These are phyloP conservation scores for Endocalyx cinctus DNA, from an alignment of 2,329 filamentous ascomycete species.

Conservation along the genomic window DNA sequence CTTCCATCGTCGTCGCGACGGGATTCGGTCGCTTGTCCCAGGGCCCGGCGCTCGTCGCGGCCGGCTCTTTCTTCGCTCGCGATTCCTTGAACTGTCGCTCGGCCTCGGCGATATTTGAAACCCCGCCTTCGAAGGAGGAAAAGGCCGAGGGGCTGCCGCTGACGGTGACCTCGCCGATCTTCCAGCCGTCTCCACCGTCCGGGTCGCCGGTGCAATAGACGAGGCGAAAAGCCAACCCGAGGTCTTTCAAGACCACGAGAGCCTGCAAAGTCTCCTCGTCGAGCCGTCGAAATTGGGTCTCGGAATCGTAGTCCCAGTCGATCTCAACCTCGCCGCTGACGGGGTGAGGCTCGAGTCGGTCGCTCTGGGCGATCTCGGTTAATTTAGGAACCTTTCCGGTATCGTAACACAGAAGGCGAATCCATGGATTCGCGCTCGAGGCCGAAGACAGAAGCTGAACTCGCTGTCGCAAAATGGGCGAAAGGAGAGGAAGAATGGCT, in stretches of 20 bases:
- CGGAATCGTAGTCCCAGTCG: constrained; percentile 61
- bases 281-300: constrained; percentile 60
- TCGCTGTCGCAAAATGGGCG: constrained; percentile 62
- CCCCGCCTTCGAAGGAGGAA: constrained; percentile 46
- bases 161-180: constrained; percentile 63
- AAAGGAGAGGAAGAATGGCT: constrained; percentile 54
- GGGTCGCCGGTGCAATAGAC: constrained; percentile 66
- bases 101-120: constrained; percentile 52
- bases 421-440: constrained; percentile 62
- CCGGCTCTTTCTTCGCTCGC: constrained; percentile 18
- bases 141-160: constrained; percentile 56
- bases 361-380: constrained; percentile 55
- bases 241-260: constrained; percentile 56
- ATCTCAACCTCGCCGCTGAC: constrained; percentile 76
- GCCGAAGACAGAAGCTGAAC: constrained; percentile 59
- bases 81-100: constrained; percentile 48
- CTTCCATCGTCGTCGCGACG: constrained; percentile 7
- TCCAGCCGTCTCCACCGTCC: constrained; percentile 63
- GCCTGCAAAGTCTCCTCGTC: constrained; percentile 73
- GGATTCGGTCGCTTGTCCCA: constrained; percentile 3
- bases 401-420: constrained; percentile 69
- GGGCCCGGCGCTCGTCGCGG: constrained; percentile 11
- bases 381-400: constrained; percentile 51
- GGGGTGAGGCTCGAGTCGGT: constrained; percentile 72
- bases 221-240: constrained; percentile 60